Base-by-base conservation (phyloP, 192 early-diverging fungal species). In the Dispira simplex region DNA sequence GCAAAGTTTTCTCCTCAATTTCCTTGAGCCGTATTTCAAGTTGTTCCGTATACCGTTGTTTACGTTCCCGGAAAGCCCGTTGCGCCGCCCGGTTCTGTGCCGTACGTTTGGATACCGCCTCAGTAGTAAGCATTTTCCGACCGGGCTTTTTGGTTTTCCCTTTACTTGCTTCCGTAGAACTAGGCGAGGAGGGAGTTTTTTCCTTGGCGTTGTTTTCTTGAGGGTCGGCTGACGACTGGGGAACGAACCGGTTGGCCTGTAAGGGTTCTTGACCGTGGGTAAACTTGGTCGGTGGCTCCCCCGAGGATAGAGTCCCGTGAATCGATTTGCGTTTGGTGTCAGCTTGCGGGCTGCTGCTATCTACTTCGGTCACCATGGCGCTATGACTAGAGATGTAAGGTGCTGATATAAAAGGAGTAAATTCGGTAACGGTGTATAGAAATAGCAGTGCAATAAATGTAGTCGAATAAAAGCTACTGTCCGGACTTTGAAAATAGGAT, bases 31-130 rank as follows among this genome's bases (percentile, higher is more conserved):
- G 79, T 1, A 75, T 77, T 70, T 94, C 92, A 0, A 94, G 79
- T 11, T 85, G 79, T 64, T 85, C 81, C 25, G 92, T 81, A 68
- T 94, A 90, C 66, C 81, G 79, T 64, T 90, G 84, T 57, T 85
- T 83, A 44, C 92, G 83, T 72, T 94, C 88, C 46, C 92, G 83
- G 72, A 94, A 94, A 8, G 92, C 90, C 1, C 89, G 81, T 72
- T 94, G 92, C 3, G 92, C 92, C 2, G 89, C 89, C 18, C 92
- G 81, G 71, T 94, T 94, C 68, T 94, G 92, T 12, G 85, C 88
- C 3, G 90, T 89, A 67, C 92, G 81, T 70, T 90, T 91, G 39
- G 79, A 74, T 14, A 79, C 47, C 2, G 73, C 48, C 20, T 67
- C 79, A 16, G 78, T 81, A 2, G 73, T 78, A 43, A 86, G 74